Base-by-base conservation (phyloP, 352 stramenopile genomes). In the Pythium oligandrum region DNA sequence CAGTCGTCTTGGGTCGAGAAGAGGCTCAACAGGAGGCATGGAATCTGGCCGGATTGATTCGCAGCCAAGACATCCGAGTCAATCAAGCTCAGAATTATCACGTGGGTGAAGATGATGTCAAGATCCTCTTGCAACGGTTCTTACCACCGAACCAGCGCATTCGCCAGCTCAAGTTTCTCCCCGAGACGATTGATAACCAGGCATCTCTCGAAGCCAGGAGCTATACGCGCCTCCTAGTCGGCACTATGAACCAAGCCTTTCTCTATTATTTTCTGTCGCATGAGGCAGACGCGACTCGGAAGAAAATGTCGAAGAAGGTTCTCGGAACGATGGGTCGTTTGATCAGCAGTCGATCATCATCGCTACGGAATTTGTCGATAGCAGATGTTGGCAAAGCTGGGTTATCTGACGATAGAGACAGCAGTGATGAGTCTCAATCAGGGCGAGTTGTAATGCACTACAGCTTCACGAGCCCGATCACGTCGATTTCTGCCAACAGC, bases 401-500 rank as follows among this genome's bases (percentile, higher is more conserved):
- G 17, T 26, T 26, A 26, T 26, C 17, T 26, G 17, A 26, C 17
- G 17, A 26, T 26, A 26, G 17, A 26, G 45, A 45, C 6, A 11
- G 44, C 12, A 68, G 83, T 31, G 39, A 69, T 12, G 32, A 51
- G 5, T 40, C 52, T 17, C 64, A 57, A 36, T 90, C 81, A 4
- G 72, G 78, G 4, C 81, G 80, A 40, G 82, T 94, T 5, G 78
- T 92, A n/a, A 89, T 92, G 74, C 78, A 91, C 55, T 94, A 94
- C 57, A 74, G 60, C 12, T 92, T 94, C 60, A 73, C 74, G 31
- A 80, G 74, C 3, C 65, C 70, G 0, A 76, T 90, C 32, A 72
- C 71, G 2, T 78, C 59, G 37, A 83, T 94, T 51, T 75, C 80
- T 0, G 83, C 83, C 35, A 94, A 94, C 55, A 94, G 83, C 52